Conservation (phyloP, 2,329 filamentous ascomycete genomes). For the Microcyclospora tardicrescens region DNA sequence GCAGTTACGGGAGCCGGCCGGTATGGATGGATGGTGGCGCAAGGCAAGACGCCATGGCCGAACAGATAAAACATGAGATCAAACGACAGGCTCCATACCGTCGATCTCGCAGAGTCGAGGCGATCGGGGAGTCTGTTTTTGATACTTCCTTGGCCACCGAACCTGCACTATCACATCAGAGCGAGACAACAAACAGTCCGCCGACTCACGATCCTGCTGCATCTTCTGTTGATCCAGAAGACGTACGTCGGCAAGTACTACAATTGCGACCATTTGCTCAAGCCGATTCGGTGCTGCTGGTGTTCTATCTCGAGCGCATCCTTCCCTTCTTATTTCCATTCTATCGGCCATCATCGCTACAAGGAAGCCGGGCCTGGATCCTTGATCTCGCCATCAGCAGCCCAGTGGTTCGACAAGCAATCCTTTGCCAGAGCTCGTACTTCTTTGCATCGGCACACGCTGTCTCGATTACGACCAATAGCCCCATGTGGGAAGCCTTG, state of each 20-base stretch:
- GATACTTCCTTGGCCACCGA: too few species aligned
- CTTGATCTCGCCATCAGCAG: constrained; percentile 44
- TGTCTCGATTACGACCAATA: too few species aligned
- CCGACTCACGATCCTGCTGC: too few species aligned
- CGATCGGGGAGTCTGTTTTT: too few species aligned
- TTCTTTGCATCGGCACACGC: constrained; percentile 26
- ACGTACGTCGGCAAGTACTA: too few species aligned
- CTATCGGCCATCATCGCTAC: constrained; percentile 43
- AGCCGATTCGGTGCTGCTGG: constrained; percentile 28
- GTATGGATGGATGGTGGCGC: constrained; percentile 45
- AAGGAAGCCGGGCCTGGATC: constrained; percentile 49
- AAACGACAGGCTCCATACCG: constrained; percentile 41
- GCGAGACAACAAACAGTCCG: too few species aligned
- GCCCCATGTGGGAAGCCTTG: too few species aligned
- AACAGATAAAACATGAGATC: constrained; percentile 44
- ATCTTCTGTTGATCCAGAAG: too few species aligned
- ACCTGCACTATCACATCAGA: too few species aligned
- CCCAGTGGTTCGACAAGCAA: constrained; percentile 45
- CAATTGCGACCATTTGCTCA: background rate
- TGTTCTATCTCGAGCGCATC: constrained; percentile 50
- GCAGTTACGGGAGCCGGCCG: constrained; percentile 42
- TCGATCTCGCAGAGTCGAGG: background rate
- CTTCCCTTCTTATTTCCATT: constrained; percentile 52
- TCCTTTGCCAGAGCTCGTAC: constrained; percentile 44
- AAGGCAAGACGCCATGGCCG: constrained; percentile 17